Base-by-base conservation (phyloP, 1,284 basidiomycete genomes). In the Irpex rosettiformis region DNA sequence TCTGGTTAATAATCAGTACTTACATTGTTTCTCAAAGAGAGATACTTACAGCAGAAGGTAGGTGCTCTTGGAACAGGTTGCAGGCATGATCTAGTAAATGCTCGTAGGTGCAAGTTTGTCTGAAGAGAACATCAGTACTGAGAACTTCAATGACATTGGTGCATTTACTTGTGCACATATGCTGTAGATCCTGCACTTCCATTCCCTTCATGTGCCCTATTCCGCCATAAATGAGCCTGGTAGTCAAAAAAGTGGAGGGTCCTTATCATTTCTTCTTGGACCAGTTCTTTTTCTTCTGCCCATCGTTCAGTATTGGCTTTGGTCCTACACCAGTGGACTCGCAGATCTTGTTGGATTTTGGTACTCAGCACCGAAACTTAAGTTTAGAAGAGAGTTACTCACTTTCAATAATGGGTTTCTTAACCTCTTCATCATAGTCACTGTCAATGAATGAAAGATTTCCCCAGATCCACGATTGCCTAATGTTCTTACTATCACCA, bases 381-480 rank as follows among this genome's bases (percentile, higher is more conserved):
- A 7, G 21, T 3, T 3, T 4, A 27, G 28, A 18, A 3, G 3
- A 18, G 13, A 18, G 8, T 33, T 33, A 61, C 56, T n/a, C 40
- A 59, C 64, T 58, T 30, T 61, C 62, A 4, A 58, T 33, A 7
- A 55, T 47, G 33, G 57, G 62, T 3, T 49, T 29, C 18, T 58
- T 18, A n/a, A 60, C 30, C 21, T 37, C 30, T 16, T 16, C 10
- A 5, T 42, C 24, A 1, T 10, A 47, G 24, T 62, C 58, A 4
- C 57, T 30, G 22, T 59, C 45, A 2, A 58, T 16, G 28, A 60
- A 63, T 0, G 30, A 33, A 2, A 61, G 30, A 7, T 58, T 52
- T 18, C 61, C 58, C 62, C 64, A 65, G 24, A 65, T 61, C 64
- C 64, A 65, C 10, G 62, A 60, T 8, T 52, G 33, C 13, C 10